Evolutionary conservation across 1,284 basidiomycete species (phyloP), one percentile per base, ranked within the genome.

Genomic region (Ceratobasidium sp.): DNA sequence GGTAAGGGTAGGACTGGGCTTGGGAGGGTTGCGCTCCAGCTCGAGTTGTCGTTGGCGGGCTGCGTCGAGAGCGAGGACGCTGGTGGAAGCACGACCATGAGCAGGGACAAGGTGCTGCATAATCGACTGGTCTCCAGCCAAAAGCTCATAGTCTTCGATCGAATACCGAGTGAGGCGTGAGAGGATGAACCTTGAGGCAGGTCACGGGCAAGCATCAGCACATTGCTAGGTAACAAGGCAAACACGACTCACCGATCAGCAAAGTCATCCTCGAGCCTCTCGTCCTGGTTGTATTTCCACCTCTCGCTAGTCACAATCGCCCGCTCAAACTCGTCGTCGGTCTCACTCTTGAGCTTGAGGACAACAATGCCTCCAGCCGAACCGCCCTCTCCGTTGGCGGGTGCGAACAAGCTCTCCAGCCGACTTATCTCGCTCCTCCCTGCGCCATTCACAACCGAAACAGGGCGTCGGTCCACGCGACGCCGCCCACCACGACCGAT

Each of bases 401-500:
- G 43, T 58, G 74, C 68, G 51, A 46, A 59, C 34, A 56, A 62
- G 31, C 51, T 75, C 71, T 51, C 61, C 27, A 71, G 49, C 58
- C 56, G 58, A n/a, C 58, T 9, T 11, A 39, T 53, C 48, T 34
- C 39, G 22, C 59, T 68, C 69, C 59, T 56, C n/a, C n/a, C n/a
- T 48, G 16, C 63, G 37, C 34, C 54, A 41, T 22, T 29, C 24
- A 68, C 53, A 46, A 34, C 46, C 37, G 74, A 63, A 61, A 69
- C 73, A 14, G 71, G 74, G 14, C 91, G 88, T 58, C 95, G 88
- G 82, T 98, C 96, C 7, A 98, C 79, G 76, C 89, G 84, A n/a
- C 90, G 81, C 34, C 93, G 87, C 2, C 96, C 95, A 56, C 92
- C 93, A 76, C 95, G 92, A 7, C 94, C 95, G 74, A 87, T 81